These are phyloP conservation scores for Blastobotrys persicus DNA, from an alignment of 1,139 yeast genomes.

Conservation along the genomic window DNA sequence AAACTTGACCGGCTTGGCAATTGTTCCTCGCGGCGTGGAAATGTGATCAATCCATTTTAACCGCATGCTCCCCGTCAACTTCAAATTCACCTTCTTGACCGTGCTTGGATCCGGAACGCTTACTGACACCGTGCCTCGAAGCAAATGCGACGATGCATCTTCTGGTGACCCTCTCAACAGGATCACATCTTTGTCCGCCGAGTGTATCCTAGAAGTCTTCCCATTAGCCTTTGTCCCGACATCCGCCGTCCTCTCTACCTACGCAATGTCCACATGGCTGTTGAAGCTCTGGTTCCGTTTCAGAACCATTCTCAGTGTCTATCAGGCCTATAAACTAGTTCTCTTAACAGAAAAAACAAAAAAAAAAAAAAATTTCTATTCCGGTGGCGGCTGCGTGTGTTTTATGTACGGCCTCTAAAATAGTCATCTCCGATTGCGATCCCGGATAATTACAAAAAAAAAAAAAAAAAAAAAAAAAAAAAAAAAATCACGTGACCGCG, in stretches of 20 bases:
- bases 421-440: background rate
- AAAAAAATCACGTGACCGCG: constrained; percentile 11
- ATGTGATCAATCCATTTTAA: constrained; percentile 44
- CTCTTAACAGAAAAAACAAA: constrained; percentile 2
- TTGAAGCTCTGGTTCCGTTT: constrained; percentile 19
- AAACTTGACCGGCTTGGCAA: constrained; percentile 54
- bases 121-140: constrained; percentile 76
- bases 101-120: constrained; percentile 74
- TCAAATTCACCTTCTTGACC: constrained; percentile 59
- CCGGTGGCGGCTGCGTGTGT: background rate
- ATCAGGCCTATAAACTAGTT: too few relatives aligned
- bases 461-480: constrained; percentile 1
- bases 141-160: constrained; percentile 73
- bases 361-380: background rate
- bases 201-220: constrained; percentile 19
- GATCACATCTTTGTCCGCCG: constrained; percentile 68
- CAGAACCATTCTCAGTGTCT: constrained; percentile 11
- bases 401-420: background rate
- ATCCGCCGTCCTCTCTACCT: background rate
- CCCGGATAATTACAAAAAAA: background rate
- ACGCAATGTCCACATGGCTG: constrained; percentile 33
- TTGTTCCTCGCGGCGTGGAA: constrained; percentile 46
- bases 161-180: constrained; percentile 73
- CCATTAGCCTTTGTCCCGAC: constrained; percentile 1
- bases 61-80: constrained; percentile 62